These are phyloP conservation scores for Tarenaya hassleriana DNA, from an alignment of 345 rosid species.

Conservation along the genomic window DNA sequence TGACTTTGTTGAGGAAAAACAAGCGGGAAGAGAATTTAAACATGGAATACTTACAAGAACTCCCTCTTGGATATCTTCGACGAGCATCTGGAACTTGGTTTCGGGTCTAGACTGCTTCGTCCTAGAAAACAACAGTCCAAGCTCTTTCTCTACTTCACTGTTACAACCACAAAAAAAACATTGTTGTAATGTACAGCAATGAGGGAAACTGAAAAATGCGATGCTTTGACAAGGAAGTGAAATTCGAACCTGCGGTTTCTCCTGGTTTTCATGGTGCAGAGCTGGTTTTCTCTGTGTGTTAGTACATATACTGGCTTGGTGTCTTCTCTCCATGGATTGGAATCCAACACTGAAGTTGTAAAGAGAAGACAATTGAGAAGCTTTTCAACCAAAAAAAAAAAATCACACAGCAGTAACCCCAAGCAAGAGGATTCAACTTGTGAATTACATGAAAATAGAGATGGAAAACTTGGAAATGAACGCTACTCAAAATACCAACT, in stretches of 20 bases:
- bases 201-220: conserved; percentile 10
- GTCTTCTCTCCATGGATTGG: conserved; percentile 91
- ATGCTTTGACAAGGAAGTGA: conserved; percentile 21
- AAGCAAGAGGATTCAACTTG: too few species aligned
- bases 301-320: conserved; percentile 83
- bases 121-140: conserved; percentile 67
- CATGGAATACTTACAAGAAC: conserved; percentile 58
- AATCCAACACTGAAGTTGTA: conserved; percentile 61
- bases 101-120: conserved; percentile 51
- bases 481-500: too few species aligned
- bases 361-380: too few species aligned
- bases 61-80: conserved; percentile 88
- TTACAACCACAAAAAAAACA: neutral
- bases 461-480: too few species aligned
- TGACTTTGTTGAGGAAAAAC: too few species aligned
- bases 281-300: conserved; percentile 68
- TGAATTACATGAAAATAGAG: too few species aligned
- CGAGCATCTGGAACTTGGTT: conserved; percentile 84
- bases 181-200: neutral
- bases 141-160: conserved; percentile 95
- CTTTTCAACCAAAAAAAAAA: too few species aligned
- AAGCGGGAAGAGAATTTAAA: too few species aligned
- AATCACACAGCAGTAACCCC: too few species aligned
- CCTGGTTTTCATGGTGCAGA: conserved; percentile 94
- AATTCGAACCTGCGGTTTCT: conserved; percentile 68